Evolutionary conservation across 345 rosid species (phyloP), one percentile per base, ranked within the genome.

Genomic region (Heritiera fomes): DNA sequence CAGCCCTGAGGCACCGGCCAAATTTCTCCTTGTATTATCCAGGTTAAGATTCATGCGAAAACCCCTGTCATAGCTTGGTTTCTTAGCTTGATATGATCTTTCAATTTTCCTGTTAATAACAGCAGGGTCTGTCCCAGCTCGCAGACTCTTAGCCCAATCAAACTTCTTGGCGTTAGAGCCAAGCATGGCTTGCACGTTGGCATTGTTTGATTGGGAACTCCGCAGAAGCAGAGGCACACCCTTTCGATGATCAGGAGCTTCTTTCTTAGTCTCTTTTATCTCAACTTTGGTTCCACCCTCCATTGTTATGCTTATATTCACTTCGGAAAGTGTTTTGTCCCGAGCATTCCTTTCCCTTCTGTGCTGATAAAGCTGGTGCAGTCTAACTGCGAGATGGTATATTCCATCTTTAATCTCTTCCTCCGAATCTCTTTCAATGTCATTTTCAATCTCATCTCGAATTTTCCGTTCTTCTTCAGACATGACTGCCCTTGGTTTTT

Each of bases 391-490:
- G 3, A 34, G 3, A 69, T 81, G 87, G 80, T 86, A 90, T 7
- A 93, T 92, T 66, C 88, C 93, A 59, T 88, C 96, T 71, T 92
- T 94, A 63, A 94, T 87, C 75, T 91, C 97, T 52, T 88, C 90
- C 87, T 94, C 98, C 86, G 93, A 83, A 75, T 87, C 84, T 68
- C 80, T 89, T 71, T 94, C 97, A 5, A 89, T 87, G 38, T 94
- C 96, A 75, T 38, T 79, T 76, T 92, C 97, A 4, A 92, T 91
- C 87, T 94, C 93, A 0, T 82, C 84, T 1, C 92, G 84, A n/a
- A 92, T 88, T 85, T 85, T 88, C 78, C 77, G 55, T 80, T 92
- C 89, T 34, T 34, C 38, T 64, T 78, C 85, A 1, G 86, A 79
- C 82, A 83, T 79, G 14, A 62, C 56, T 0, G 46, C 74, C 50